Base-by-base conservation (phyloP, 495 filamentous ascomycete species). In the Xylaria scruposa region DNA sequence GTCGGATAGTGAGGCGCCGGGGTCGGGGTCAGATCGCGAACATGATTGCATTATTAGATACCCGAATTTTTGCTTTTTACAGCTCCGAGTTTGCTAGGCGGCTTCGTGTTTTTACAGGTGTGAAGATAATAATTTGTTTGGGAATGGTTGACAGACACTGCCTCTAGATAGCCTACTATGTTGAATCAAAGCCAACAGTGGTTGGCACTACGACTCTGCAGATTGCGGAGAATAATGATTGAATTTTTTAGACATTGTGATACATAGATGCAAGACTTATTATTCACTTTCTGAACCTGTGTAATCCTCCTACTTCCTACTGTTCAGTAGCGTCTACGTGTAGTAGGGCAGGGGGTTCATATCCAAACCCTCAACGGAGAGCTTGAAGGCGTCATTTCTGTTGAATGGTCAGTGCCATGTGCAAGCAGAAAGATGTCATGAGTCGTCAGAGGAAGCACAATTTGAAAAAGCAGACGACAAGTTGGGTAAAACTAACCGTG, bases 311-410 rank as follows among this genome's bases (percentile, higher is more conserved):
- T 26, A 17, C 24, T 21, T 38, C 10, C 29, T 64, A 19, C 5
- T 26, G 4, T 31, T 5, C 17, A 4, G 8, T 38, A 29, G 1
- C 54, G 9, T n/a, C 36, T 67, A 71, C 13, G 12, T 4, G 36
- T 71, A 79, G 59, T 87, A 93, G 21, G 90, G 91, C 56, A 94
- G 89, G 31, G 94, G 93, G 73, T 86, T 87, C 70, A 97, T 76
- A 78, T 95, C 91, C 68, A 86, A 62, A 1, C 93, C 94, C 59
- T 91, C 87, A 4, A 97, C 93, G 0, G 85, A 89, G 53, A 97
- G 83, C 77, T 90, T 90, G 80, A 97, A 97, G 3, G 91, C 85
- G 81, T 97, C 94, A 72, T 90, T 94, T 56, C 93, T 86, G 38
- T n/a, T 70, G 53, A 60, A 8, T 42, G 1, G 29, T 65, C 33